Evolutionary conservation across 202 grass and related monocot genomes (phyloP).

Genomic region (Carex arenaria): DNA sequence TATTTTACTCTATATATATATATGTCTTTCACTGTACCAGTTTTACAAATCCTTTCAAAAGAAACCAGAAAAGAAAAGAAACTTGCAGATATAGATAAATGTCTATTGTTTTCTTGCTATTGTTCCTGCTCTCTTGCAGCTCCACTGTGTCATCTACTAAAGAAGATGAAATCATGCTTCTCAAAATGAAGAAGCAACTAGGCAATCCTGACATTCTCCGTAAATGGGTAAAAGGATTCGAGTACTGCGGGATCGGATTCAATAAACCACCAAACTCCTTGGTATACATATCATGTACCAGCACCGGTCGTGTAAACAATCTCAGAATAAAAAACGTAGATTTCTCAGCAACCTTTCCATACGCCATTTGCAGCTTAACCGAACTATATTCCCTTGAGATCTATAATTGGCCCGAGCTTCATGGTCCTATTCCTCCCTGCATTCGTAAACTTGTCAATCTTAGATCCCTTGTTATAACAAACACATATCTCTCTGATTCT

Average conservation of each 20-base stretch:
- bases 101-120: background rate
- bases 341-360: constrained; percentile 24
- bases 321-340: background rate
- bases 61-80: too few relatives aligned
- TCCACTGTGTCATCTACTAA: background rate
- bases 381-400: constrained; percentile 26
- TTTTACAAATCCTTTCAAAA: too few relatives aligned
- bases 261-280: too few relatives aligned
- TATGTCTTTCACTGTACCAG: too few relatives aligned
- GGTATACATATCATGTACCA: too few relatives aligned
- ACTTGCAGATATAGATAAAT: too few relatives aligned
- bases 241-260: background rate
- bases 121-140: background rate
- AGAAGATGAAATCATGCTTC: background rate
- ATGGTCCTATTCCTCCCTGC: constrained; percentile 35
- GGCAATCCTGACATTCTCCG: background rate
- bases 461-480: constrained; percentile 20
- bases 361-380: constrained; percentile 30
- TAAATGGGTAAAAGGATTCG: background rate
- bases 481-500: constrained; percentile 26
- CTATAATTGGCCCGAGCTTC: constrained; percentile 14
- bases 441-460: constrained; percentile 29
- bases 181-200: background rate
- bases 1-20: too few relatives aligned
- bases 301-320: constrained; percentile 21